Evolutionary conservation across 2,329 filamentous ascomycete species (phyloP).

Genomic region (Chrysoporthe puriensis): DNA sequence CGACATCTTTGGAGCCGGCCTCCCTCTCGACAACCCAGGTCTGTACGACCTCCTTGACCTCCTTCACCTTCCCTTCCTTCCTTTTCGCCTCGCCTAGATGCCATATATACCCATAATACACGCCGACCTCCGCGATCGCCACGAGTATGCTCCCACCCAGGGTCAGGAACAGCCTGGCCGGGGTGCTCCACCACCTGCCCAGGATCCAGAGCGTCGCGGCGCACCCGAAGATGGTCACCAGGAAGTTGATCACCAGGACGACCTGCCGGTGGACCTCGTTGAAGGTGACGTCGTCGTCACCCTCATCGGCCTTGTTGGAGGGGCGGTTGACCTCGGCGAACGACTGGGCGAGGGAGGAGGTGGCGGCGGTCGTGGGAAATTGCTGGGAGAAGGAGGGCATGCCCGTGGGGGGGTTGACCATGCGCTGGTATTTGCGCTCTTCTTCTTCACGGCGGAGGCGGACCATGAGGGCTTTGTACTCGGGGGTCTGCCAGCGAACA

Average conservation of each 20-base stretch:
- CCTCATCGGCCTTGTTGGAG: conserved; percentile 48
- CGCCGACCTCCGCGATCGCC: conserved; percentile 74
- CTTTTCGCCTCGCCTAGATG: conserved; percentile 70
- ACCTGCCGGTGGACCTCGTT: conserved; percentile 80
- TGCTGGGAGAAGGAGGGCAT: conserved; percentile 58
- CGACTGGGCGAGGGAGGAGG: conserved; percentile 52
- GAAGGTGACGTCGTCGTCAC: conserved; percentile 66
- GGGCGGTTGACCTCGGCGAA: conserved; percentile 60
- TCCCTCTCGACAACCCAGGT: conserved; percentile 67
- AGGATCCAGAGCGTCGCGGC: conserved; percentile 78
- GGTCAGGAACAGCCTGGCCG: conserved; percentile 70
- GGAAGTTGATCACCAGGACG: conserved; percentile 84
- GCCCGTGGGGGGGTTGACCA: conserved; percentile 65
- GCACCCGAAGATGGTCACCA: conserved; percentile 82
- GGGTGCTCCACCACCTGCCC: conserved; percentile 75
- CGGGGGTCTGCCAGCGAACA: conserved; percentile 60
- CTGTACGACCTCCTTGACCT: conserved; percentile 70
- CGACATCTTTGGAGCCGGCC: conserved; percentile 30
- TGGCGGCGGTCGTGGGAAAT: conserved; percentile 52
- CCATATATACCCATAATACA: conserved; percentile 77
- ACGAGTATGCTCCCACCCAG: conserved; percentile 72
- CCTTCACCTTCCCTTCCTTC: conserved; percentile 61
- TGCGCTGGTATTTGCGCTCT: conserved; percentile 77
- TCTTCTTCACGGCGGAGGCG: conserved; percentile 83
- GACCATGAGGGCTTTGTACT: conserved; percentile 88